These are phyloP conservation scores for Cordyceps militaris DNA, from an alignment of 2,329 filamentous ascomycete genomes.

Conservation along the genomic window DNA sequence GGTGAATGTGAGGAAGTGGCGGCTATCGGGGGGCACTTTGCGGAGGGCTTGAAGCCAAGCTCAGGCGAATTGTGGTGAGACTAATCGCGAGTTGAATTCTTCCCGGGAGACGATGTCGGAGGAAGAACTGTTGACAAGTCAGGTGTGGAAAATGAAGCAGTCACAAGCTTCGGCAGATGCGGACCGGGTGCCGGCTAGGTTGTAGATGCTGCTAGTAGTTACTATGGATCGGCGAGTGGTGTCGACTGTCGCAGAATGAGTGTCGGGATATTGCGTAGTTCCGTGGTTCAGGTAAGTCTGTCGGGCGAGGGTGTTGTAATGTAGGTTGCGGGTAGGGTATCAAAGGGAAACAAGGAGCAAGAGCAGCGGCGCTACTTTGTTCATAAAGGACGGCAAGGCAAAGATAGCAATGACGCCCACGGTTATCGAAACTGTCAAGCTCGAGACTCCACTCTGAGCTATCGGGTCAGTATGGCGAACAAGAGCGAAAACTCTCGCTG, in stretches of 20 bases:
- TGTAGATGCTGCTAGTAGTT: not conserved
- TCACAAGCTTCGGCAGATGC: slow-evolving; percentile 2
- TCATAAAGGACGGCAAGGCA: not conserved
- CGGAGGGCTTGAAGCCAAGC: not conserved
- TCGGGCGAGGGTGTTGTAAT: not conserved
- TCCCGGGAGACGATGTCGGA: not conserved
- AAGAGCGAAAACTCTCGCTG: not conserved
- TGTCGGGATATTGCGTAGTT: not conserved
- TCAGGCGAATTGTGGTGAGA: not conserved
- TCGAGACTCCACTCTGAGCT: not conserved
- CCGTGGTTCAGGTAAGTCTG: not conserved
- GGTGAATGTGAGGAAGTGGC: not conserved
- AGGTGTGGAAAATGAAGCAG: not conserved
- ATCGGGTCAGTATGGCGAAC: not conserved
- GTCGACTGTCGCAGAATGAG: not conserved
- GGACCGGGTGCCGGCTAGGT: slow-evolving; percentile 1
- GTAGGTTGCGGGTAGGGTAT: not conserved
- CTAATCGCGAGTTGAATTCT: not conserved
- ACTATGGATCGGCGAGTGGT: not conserved
- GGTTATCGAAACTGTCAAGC: not conserved
- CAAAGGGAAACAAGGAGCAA: not conserved
- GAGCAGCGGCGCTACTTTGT: not conserved
- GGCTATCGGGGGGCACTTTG: not conserved
- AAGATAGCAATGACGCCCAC: not conserved
- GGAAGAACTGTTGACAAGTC: not conserved